phyloP scores from a whole-genome alignment of 345 rosid genomes.

The Erysimum cheiranthoides region DNA sequence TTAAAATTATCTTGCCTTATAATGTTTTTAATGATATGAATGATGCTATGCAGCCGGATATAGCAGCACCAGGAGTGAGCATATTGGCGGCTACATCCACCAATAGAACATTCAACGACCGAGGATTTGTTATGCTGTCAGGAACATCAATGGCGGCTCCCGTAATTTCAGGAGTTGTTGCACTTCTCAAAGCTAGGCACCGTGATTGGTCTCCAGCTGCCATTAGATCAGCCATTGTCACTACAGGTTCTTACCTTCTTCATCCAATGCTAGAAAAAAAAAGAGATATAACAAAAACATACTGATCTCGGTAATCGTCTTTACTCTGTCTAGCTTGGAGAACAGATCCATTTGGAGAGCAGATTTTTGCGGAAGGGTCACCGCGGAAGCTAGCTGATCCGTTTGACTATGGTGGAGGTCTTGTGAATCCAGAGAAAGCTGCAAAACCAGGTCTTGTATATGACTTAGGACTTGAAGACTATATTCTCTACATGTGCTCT shows the following conservation, averaged over 20 bases:
- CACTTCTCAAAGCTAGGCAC: constrained; percentile 48
- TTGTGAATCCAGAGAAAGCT: constrained; percentile 65
- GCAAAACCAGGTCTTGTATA: constrained; percentile 65
- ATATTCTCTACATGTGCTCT: constrained; percentile 58
- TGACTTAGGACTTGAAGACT: constrained; percentile 55
- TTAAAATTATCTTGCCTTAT: not conserved
- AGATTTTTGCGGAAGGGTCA: constrained; percentile 53
- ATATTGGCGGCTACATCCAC: constrained; percentile 49
- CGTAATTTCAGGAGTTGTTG: constrained; percentile 50
- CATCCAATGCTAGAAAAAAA: not conserved
- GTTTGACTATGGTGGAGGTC: constrained; percentile 67
- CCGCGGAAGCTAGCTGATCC: constrained; percentile 52
- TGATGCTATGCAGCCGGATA: constrained; percentile 46
- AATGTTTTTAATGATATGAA: not conserved
- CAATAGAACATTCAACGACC: constrained; percentile 22
- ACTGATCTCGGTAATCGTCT: not conserved
- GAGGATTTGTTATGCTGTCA: constrained; percentile 41
- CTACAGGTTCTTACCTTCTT: constrained; percentile 50
- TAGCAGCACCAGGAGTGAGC: constrained; percentile 57
- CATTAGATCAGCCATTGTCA: constrained; percentile 56
- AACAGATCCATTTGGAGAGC: constrained; percentile 48
- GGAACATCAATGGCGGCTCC: constrained; percentile 61
- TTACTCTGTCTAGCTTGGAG: constrained; percentile 47
- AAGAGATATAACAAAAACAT: not conserved
- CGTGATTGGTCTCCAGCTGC: constrained; percentile 59